Evolutionary conservation across 1,284 basidiomycete species (phyloP), one percentile per base, ranked within the genome.

Genomic region (Melampsora occidentalis): DNA sequence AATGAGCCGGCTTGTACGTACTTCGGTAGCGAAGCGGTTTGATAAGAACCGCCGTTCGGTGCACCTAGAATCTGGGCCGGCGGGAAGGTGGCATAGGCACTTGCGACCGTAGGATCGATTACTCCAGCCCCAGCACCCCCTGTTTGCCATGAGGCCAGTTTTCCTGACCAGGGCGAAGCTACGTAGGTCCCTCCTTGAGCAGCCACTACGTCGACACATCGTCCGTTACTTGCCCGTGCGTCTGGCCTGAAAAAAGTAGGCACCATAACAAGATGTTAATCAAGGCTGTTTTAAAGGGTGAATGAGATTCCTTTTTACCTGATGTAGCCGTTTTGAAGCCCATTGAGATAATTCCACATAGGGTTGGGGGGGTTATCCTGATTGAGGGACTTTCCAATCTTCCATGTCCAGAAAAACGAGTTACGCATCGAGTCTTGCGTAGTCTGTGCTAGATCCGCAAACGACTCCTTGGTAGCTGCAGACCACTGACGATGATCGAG

Each of bases 391-490:
- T 70, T 77, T 22, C 75, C 75, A 20, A 77, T 77, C 53, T 77
- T 77, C 75, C 75, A 77, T 14, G 75, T 77, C 75, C 75, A 77
- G 48, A 77, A 77, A 35, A 77, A 77, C n/a, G 75, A 77, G 59
- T 77, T 77, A 28, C 75, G 48, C 57, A 77, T 64, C 33, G 69
- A 59, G 51, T 77, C 75, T 66, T 77, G 75, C 51, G 69, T 67
- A 7, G 75, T 77, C 51, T 69, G 67, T 14, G 75, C 68, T 22
- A 77, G 22, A 48, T 77, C 75, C 53, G 75, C 67, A 65, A 77
- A 77, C 12, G 75, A 61, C 18, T 51, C 64, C 57, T 77, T 77
- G 2, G 64, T 70, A 35, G 51, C 68, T 7, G 75, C 42, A 46
- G 61, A 69, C 75, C 75, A 77, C 20, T 69, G 49, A 12, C 75